These are phyloP conservation scores for Astragalus glycyphyllos DNA, from an alignment of 306 rosid species.

Conservation along the genomic window DNA sequence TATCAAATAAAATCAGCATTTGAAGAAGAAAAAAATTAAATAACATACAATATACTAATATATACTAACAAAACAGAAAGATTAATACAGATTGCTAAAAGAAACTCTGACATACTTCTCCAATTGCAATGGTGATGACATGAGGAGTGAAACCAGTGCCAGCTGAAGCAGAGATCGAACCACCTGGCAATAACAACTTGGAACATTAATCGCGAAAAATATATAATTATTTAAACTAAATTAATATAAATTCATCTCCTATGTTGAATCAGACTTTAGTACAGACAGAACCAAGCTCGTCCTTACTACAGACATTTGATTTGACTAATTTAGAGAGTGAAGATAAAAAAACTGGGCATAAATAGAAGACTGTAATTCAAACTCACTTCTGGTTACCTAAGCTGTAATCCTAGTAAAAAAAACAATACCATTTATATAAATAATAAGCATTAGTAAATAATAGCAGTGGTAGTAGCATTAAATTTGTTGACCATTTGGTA, in stretches of 20 bases:
- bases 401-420: neutral
- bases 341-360: no score
- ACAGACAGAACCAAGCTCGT: conserved; percentile 27
- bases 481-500: no score
- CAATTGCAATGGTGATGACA: conserved; percentile 77
- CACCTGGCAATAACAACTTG: conserved; percentile 64
- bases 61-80: neutral
- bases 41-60: neutral
- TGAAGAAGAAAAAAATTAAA: conserved; percentile 12
- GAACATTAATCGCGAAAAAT: conserved; percentile 34
- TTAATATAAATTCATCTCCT: conserved; percentile 16
- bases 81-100: conserved; percentile 12
- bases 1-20: conserved; percentile 8
- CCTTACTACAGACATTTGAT: conserved; percentile 8
- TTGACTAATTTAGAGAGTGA: neutral
- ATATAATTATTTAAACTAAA: conserved; percentile 17
- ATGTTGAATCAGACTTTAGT: neutral
- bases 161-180: conserved; percentile 81
- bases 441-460: no score
- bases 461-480: no score
- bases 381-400: neutral
- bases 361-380: no score
- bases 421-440: no score
- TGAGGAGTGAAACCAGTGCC: conserved; percentile 95
- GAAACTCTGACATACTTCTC: conserved; percentile 71